A percentile compares a stretch with the other conserved stretches of the same genome.
These are phyloP conservation scores for Calycina herbarum DNA, from an alignment of 2,329 filamentous ascomycete species.

Conservation along the genomic window DNA sequence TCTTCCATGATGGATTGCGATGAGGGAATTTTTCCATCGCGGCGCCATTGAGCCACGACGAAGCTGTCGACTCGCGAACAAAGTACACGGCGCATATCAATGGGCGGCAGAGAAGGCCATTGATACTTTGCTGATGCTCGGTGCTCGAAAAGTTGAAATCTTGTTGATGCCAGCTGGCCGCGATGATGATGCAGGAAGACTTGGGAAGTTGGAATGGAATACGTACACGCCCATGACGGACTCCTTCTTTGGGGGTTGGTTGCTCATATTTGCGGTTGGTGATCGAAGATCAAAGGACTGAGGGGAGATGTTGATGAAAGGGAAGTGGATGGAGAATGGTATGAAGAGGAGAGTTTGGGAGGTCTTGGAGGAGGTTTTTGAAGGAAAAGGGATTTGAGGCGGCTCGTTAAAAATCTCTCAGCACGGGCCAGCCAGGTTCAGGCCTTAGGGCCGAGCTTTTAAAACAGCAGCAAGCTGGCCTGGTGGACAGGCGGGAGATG, in stretches of 20 bases:
- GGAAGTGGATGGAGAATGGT: constrained; percentile 18
- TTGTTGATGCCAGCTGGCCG: constrained; percentile 21
- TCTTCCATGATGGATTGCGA: constrained; percentile 13
- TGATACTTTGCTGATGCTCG: constrained; percentile 28
- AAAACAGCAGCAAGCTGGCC: no score
- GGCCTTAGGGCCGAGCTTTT: neutral
- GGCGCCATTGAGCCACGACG: constrained; percentile 28
- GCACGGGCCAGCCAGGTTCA: constrained; percentile 4
- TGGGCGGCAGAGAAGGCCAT: constrained; percentile 25
- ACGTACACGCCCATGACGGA: constrained; percentile 69
- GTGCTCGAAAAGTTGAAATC: constrained; percentile 27
- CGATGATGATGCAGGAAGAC: constrained; percentile 14
- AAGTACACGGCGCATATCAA: constrained; percentile 20
- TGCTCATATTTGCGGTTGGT: constrained; percentile 40
- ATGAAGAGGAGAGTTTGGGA: constrained; percentile 27
- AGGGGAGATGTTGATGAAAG: constrained; percentile 55
- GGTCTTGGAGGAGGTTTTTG: constrained; percentile 23
- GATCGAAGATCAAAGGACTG: constrained; percentile 49
- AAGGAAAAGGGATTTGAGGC: constrained; percentile 21
- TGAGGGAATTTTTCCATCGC: constrained; percentile 23
- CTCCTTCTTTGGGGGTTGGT: constrained; percentile 55
- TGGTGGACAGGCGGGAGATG: neutral
- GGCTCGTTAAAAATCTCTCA: constrained; percentile 13
- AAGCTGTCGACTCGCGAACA: constrained; percentile 19
- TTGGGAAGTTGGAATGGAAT: constrained; percentile 31